A percentile compares a stretch with the other conserved stretches of the same genome.
Evolutionary conservation across 2,329 filamentous ascomycete genomes (phyloP).

Genomic region (Sclerotinia borealis): DNA sequence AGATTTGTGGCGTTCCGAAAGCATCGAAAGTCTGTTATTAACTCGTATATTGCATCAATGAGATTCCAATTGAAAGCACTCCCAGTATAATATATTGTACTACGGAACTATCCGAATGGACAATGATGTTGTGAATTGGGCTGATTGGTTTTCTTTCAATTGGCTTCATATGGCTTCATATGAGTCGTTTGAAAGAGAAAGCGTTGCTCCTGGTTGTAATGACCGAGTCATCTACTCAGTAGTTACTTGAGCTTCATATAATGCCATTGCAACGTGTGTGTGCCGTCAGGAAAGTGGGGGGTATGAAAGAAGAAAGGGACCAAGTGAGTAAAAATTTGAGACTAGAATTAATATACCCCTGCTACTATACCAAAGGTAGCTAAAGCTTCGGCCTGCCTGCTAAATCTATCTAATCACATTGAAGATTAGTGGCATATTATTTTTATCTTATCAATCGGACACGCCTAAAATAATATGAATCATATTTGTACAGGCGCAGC

Average conservation of each 20-base stretch:
- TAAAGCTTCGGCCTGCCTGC: neutral
- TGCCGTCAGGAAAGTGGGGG: neutral
- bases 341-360: too few relatives aligned
- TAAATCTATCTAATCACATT: neutral
- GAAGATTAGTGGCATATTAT: neutral
- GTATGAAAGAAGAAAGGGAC: neutral
- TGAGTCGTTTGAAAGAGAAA: neutral
- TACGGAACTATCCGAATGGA: neutral
- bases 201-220: too few relatives aligned
- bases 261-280: neutral
- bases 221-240: too few relatives aligned
- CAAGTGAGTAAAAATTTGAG: neutral
- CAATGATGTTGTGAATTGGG: neutral
- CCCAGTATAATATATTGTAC: neutral
- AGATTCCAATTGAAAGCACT: neutral
- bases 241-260: neutral
- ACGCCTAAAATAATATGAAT: neutral
- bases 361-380: neutral
- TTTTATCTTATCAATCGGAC: neutral
- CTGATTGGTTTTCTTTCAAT: neutral
- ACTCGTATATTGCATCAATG: neutral
- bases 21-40: neutral
- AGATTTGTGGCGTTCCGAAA: neutral
- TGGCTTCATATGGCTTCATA: neutral
- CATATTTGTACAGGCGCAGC: too few relatives aligned